Evolutionary conservation across 352 stramenopile species (phyloP), one percentile per base, ranked within the genome.

Genomic region (Phytopythium kandeliae): DNA sequence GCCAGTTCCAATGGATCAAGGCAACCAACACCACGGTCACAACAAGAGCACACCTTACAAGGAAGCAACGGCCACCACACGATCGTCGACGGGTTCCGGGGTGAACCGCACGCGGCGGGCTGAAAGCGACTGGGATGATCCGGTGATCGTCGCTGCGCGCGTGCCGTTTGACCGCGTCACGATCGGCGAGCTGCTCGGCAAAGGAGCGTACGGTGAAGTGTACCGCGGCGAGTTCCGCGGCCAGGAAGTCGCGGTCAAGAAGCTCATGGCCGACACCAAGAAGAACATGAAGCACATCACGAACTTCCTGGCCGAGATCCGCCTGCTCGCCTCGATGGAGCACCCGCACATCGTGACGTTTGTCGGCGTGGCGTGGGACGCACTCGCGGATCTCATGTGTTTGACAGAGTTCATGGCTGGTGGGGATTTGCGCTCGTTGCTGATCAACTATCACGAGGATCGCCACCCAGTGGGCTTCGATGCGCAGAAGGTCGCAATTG

Each of bases 261-360:
- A 50, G 40, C 52, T 78, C 28, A 36, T 71, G 17, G 62, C 64
- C 0, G 70, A 81, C 45, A 73, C 62, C 12, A 59, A 63, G 24
- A 75, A 78, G 44, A 63, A 74, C 16, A 49, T 81, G 34, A 13
- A 40, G 8, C 54, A 71, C 10, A 81, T 81, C 15, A 45, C 75
- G 22, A 44, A 47, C 5, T 80, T 80, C 31, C 22, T 80, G 35
- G 50, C 57, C 2, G 71, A 82, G 46, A 72, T 85, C 36, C 62
- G 67, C 15, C 48, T 77, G 15, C 57, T 74, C 38, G 59, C 66
- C 12, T 61, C 66, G 4, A 60, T 82, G 46, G 70, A 77, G 7
- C 74, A 85, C 40, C 71, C 74, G 4, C 59, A 76, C 13, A 74
- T 80, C 25, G 71, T 85, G 12, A 48, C 54, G 5, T 82, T 85